Base-by-base conservation (phyloP, 257 asterid species). In the Jasminum sambac region DNA sequence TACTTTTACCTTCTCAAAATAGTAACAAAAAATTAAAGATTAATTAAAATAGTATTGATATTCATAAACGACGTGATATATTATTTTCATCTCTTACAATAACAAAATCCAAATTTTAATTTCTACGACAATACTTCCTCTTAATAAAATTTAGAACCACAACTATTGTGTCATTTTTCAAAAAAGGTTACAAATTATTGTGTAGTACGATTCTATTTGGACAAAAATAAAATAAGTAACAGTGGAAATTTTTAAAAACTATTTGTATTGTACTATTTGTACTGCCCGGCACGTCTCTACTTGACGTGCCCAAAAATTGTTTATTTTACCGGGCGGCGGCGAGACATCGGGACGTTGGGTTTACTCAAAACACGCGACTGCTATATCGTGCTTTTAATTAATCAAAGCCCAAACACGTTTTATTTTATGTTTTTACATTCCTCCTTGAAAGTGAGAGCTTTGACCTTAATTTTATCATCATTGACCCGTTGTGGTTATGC, bases 311-410 rank as follows among this genome's bases (percentile, higher is more conserved):
- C 67, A 74, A 55, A 77, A 80, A 10, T 75, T 70, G 59, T 64
- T 63, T 69, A 74, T 73, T 74, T 84, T 57, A 75, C 62, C 86
- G 84, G 84, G 84, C 90, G 80, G 74, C 77, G 83, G 77, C n/a
- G n/a, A n/a, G 83, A 82, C 78, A 76, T 64, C 50, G 41, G 67
- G 81, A 71, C 85, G 83, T 81, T 84, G 87, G 61, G 74, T 77
- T 74, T 65, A 76, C 76, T 78, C 68, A 48, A 52, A 71, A 59
- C 69, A 79, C 74, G 84, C 77, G 67, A 78, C 78, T 76, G 63
- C 82, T 57, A 72, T 60, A 43, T 52, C 23, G 36, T 74, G 21
- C n/a, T 52, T 52, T 4, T n/a, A 8, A 52, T 6, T 52, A 3
- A 19, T 21, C 8, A 46, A 63, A 64, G 42, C 52, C 52, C 72